Evolutionary conservation across 148 eudicot species (phyloP).

Genomic region (Rhododendron molle): DNA sequence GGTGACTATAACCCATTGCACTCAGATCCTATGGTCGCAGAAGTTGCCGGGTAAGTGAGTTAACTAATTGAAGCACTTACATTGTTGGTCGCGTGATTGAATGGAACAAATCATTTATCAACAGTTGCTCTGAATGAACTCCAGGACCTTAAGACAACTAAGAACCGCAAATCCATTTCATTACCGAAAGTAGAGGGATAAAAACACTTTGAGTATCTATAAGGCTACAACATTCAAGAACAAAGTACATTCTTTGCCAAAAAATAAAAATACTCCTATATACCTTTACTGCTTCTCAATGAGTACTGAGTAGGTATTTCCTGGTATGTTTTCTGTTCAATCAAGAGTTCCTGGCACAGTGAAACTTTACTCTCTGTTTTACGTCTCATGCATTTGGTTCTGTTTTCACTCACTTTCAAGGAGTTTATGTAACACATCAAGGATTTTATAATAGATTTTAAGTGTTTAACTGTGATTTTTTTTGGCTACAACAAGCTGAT

Average conservation of each 20-base stretch:
- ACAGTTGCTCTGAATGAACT: too few species aligned
- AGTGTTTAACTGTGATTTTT: neutral
- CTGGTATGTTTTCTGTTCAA: neutral
- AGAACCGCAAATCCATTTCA: neutral
- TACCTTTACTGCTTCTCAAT: neutral
- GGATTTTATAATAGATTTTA: neutral
- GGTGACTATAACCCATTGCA: constrained; percentile 97
- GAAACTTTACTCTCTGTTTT: neutral
- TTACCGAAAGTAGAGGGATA: neutral
- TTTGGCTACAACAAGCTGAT: neutral
- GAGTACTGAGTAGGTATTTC: neutral
- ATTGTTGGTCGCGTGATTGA: neutral
- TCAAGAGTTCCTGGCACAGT: neutral
- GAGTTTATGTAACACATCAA: neutral
- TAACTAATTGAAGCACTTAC: neutral
- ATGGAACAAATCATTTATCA: neutral
- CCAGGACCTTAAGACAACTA: neutral
- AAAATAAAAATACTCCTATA: neutral
- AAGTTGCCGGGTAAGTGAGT: constrained; percentile 62
- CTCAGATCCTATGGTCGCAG: constrained; percentile 76
- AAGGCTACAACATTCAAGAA: neutral
- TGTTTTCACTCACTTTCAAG: neutral
- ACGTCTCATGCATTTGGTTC: neutral
- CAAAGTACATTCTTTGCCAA: neutral
- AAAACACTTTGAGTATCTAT: neutral